Base-by-base conservation (phyloP, 805 yeast species). In the Metschnikowia bowlesiae region DNA sequence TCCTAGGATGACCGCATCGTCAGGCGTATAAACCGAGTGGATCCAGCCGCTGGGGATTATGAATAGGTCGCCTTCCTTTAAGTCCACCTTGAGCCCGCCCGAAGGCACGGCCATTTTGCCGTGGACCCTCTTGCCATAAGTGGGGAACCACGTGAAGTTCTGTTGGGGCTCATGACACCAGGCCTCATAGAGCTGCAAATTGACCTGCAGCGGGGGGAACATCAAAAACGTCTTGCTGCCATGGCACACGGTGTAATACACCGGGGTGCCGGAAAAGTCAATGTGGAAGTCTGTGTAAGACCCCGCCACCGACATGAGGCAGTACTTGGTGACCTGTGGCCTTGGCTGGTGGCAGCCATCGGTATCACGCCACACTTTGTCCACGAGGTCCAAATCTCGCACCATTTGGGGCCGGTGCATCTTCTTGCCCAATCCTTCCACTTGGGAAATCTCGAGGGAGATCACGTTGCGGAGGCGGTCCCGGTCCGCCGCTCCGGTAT, bases 41-140 rank as follows among this genome's bases (percentile, higher is more conserved):
- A 90, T 89, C 95, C 96, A 90, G 0, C 96, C 96, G 39, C 94
- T 83, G 3, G 97, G 97, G 16, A 90, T 84, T 11, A 89, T 73
- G 67, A 90, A 76, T 28, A 89, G 74, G 60, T 90, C 96, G 0
- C 95, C 95, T 1, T 80, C 67, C 0, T 56, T 47, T 18, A 86
- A 60, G 7, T 75, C 74, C 14, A 84, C 82, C 47, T 79, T 78
- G 45, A 82, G 69, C 16, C 89, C 88, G 7, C 55, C 60, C 3
- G 49, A 55, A 49, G 66, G 77, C 11, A 46, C 45, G 13, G 66
- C 53, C 45, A 38, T 63, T 54, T 55, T 71, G 50, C 68, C 75
- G 41, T 55, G 67, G 52, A 49, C 61, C 45, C 53, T 60, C 60
- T 61, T 58, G 34, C 69, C 51, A 48, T 79, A 65, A 45, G 82